phyloP scores from a whole-genome alignment of 306 rosid species.

The Trifolium fragiferum region DNA sequence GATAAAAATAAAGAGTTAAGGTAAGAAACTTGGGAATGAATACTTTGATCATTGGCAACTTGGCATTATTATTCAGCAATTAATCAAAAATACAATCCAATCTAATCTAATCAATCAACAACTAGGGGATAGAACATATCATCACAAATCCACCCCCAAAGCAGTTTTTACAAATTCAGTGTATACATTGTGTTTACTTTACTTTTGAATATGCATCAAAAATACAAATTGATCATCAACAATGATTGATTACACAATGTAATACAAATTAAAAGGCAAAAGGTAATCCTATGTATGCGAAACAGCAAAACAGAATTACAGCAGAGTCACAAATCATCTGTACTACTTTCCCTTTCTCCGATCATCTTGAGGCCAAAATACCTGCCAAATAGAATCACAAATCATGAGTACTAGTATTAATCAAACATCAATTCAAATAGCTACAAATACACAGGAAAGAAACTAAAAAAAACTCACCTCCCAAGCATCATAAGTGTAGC shows the following conservation, averaged over 20 bases:
- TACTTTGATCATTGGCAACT: not conserved
- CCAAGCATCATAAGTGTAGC: conserved; percentile 94
- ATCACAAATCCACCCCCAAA: not conserved
- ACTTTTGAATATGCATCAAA: not conserved
- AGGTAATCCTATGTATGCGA: not conserved
- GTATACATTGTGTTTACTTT: not conserved
- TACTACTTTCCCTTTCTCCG: conserved; percentile 44
- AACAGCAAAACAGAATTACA: conserved; percentile 12
- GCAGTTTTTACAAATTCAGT: not conserved
- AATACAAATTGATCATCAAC: conserved; percentile 14
- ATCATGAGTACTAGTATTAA: not conserved
- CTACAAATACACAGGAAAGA: not conserved
- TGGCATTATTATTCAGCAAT: conserved; percentile 13
- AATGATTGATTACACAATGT: not conserved
- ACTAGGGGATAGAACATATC: not conserved
- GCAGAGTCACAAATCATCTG: conserved; percentile 23
- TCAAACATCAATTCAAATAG: not conserved
- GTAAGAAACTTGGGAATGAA: conserved; percentile 24
- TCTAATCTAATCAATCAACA: conserved; percentile 27
- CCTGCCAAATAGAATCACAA: conserved; percentile 46
- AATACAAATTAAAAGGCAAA: not conserved
- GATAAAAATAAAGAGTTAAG: conserved; percentile 1
- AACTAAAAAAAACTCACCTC: conserved; percentile 13
- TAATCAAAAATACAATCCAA: conserved; percentile 9
- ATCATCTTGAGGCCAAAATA: conserved; percentile 61